These are phyloP conservation scores for Cryphonectria radicalis DNA, from an alignment of 2,329 filamentous ascomycete species.

Conservation along the genomic window DNA sequence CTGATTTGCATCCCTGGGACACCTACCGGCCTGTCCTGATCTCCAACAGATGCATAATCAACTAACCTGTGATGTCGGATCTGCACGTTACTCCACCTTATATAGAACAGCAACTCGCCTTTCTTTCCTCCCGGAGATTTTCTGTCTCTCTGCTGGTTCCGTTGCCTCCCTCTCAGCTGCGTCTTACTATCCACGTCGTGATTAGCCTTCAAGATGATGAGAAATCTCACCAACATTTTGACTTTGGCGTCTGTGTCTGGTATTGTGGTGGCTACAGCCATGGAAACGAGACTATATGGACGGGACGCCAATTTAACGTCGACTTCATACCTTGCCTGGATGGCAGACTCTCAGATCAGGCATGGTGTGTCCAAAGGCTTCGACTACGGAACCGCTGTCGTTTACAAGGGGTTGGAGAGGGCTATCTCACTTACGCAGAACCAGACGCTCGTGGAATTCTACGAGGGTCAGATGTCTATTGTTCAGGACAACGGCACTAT, in stretches of 20 bases:
- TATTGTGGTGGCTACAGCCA: conserved; percentile 70
- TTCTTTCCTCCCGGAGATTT: too few species aligned
- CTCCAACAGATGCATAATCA: not conserved
- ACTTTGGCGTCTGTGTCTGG: conserved; percentile 17
- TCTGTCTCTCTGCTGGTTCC: not conserved
- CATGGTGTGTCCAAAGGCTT: conserved; percentile 38
- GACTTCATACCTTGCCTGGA: conserved; percentile 58
- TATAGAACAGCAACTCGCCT: not conserved
- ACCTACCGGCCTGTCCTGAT: not conserved
- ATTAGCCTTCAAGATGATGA: not conserved
- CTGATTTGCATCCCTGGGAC: not conserved
- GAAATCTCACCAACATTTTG: not conserved
- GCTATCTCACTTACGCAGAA: conserved; percentile 44
- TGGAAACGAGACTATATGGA: conserved; percentile 59
- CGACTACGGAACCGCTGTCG: conserved; percentile 42
- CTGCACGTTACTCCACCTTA: not conserved
- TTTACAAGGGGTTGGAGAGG: conserved; percentile 44
- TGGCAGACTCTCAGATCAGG: conserved; percentile 44
- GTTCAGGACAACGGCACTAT: conserved; percentile 45
- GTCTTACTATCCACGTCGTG: not conserved
- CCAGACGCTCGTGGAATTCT: conserved; percentile 40
- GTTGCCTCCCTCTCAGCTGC: not conserved
- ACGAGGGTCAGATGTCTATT: conserved; percentile 42
- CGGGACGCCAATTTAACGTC: conserved; percentile 70
- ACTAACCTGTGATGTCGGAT: not conserved